These are phyloP conservation scores for Lasiosphaeria hispida DNA, from an alignment of 495 filamentous ascomycete genomes.

Conservation along the genomic window DNA sequence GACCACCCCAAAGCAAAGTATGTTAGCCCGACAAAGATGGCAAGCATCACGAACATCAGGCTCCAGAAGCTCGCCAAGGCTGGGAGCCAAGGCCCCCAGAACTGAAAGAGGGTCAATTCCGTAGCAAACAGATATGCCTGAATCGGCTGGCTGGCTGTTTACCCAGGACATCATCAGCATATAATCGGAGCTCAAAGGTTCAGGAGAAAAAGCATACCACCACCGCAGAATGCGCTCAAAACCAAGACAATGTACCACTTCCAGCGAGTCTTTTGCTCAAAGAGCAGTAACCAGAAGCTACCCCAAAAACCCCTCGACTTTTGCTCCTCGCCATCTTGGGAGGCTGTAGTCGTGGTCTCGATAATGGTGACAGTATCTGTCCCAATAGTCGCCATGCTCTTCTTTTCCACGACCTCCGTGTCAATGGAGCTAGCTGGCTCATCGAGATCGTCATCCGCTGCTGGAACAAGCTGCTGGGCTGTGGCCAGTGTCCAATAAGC, in stretches of 20 bases:
- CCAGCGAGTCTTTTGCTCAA: constrained; percentile 49
- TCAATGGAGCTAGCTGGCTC: constrained; percentile 12
- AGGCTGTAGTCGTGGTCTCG: constrained; percentile 11
- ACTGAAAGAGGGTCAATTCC: constrained; percentile 48
- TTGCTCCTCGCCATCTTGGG: constrained; percentile 20
- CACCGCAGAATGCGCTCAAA: constrained; percentile 48
- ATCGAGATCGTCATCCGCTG: constrained; percentile 16
- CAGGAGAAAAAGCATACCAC: constrained; percentile 37
- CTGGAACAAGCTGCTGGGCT: constrained; percentile 46
- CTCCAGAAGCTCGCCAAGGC: constrained; percentile 57
- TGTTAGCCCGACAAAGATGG: constrained; percentile 46
- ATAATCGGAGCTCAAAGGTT: constrained; percentile 11
- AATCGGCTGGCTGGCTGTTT: constrained; percentile 41
- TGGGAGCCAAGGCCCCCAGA: constrained; percentile 39
- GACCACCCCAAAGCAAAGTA: constrained; percentile 55
- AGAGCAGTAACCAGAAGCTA: constrained; percentile 44
- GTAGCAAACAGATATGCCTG: constrained; percentile 52
- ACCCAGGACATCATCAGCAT: neutral
- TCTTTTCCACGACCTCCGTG: constrained; percentile 35
- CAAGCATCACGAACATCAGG: constrained; percentile 63
- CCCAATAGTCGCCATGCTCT: constrained; percentile 40
- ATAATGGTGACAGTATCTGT: constrained; percentile 21
- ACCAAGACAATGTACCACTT: constrained; percentile 47
- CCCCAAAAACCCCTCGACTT: constrained; percentile 37
- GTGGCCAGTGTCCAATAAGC: constrained; percentile 54